A percentile compares a stretch with the other conserved stretches of the same genome.
Evolutionary conservation across 305 asterid species (phyloP).

Genomic region (Fraxinus baroniana): DNA sequence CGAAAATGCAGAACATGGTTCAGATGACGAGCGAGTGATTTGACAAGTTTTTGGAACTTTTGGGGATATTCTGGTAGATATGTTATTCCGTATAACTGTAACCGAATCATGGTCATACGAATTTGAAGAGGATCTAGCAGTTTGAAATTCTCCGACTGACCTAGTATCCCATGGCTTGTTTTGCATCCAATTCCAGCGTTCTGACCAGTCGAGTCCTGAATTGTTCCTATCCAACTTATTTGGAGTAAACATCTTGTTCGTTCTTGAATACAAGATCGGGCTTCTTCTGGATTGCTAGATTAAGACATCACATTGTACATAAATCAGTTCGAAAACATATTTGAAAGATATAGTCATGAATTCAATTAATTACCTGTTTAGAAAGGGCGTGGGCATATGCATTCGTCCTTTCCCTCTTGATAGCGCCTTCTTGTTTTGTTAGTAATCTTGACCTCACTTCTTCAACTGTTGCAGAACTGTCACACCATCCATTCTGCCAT

Average conservation of each 20-base stretch:
- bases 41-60: slow-evolving; percentile 50
- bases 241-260: slow-evolving; percentile 28
- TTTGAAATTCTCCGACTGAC: slow-evolving; percentile 49
- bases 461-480: slow-evolving; percentile 64
- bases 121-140: slow-evolving; percentile 40
- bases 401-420: slow-evolving; percentile 82
- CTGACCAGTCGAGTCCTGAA: slow-evolving; percentile 48
- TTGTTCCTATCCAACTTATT: slow-evolving; percentile 26
- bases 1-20: slow-evolving; percentile 49
- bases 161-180: slow-evolving; percentile 82
- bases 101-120: slow-evolving; percentile 40
- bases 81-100: slow-evolving; percentile 41
- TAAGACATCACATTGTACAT: background rate
- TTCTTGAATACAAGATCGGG: slow-evolving; percentile 27
- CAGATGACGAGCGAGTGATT: slow-evolving; percentile 48
- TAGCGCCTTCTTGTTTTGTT: slow-evolving; percentile 82
- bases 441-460: slow-evolving; percentile 71
- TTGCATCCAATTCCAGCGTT: slow-evolving; percentile 54
- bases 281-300: slow-evolving; percentile 41
- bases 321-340: background rate
- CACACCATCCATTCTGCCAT: slow-evolving; percentile 81
- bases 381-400: slow-evolving; percentile 70
- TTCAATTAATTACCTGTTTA: slow-evolving; percentile 29
- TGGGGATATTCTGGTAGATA: slow-evolving; percentile 46
- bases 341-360: background rate